Percentiles rank a stretch among this genome's conserved stretches.
Conservation (phyloP, 2,329 filamentous ascomycete genomes). For the Aspergillus hiratsukae region DNA sequence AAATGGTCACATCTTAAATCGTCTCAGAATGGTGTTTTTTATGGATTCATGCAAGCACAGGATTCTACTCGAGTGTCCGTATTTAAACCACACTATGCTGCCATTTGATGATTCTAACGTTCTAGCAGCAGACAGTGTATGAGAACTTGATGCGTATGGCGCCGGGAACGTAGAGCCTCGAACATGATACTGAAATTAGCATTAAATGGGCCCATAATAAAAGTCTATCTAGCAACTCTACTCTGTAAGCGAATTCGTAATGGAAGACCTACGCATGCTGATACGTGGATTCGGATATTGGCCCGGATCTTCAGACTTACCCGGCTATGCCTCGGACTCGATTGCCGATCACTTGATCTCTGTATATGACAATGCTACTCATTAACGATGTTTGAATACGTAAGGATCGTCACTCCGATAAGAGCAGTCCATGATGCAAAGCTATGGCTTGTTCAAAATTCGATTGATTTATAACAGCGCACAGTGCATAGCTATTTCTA, state of each 20-base stretch:
- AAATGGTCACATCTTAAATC: too few species aligned
- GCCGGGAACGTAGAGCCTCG: too few species aligned
- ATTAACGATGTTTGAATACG: not conserved
- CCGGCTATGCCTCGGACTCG: not conserved
- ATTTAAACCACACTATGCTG: not conserved
- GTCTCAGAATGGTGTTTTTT: too few species aligned
- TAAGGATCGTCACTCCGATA: not conserved
- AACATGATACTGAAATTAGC: too few species aligned
- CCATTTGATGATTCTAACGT: not conserved
- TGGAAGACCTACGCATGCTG: not conserved
- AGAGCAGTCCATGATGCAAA: not conserved
- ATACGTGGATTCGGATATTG: not conserved
- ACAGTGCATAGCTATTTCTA: not conserved
- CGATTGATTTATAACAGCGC: not conserved
- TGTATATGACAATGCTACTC: not conserved
- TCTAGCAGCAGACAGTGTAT: not conserved
- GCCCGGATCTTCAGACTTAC: not conserved
- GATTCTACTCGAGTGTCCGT: not conserved
- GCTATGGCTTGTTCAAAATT: not conserved
- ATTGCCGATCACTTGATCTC: not conserved
- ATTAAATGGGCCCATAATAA: too few species aligned
- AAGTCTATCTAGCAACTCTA: too few species aligned
- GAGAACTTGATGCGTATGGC: not conserved
- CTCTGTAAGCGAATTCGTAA: too few species aligned
- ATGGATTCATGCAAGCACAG: not conserved